Evolutionary conservation across 2,329 filamentous ascomycete species (phyloP).

Genomic region (Trichoderma polysporum): DNA sequence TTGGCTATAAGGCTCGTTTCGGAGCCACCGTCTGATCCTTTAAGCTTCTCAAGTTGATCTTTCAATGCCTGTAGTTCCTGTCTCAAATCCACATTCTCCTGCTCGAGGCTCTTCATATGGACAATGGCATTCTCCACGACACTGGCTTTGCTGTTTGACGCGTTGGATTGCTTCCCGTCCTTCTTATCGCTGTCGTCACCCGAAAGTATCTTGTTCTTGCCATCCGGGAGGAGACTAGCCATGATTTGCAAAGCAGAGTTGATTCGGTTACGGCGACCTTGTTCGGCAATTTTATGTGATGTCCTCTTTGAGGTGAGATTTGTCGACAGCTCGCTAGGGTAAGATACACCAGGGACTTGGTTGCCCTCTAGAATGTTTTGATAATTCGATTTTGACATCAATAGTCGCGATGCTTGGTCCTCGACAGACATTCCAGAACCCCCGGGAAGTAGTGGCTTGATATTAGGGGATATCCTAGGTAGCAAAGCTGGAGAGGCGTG

Average conservation of each 20-base stretch:
- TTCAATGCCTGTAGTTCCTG: constrained; percentile 50
- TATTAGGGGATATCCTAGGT: constrained; percentile 89
- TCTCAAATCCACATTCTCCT: constrained; percentile 68
- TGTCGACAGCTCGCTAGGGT: constrained; percentile 86
- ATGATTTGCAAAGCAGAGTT: constrained; percentile 93
- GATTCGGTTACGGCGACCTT: constrained; percentile 91
- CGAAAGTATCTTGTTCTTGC: constrained; percentile 40
- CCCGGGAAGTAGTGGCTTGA: constrained; percentile 82
- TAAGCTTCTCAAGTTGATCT: constrained; percentile 33
- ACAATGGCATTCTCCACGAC: constrained; percentile 97
- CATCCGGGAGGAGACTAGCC: constrained; percentile 73
- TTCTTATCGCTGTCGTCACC: constrained; percentile 50
- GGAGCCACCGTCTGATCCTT: constrained; percentile 11
- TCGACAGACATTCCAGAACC: constrained; percentile 52
- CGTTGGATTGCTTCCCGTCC: constrained; percentile 47
- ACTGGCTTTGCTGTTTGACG: constrained; percentile 86
- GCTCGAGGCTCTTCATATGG: constrained; percentile 84
- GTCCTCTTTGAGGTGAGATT: constrained; percentile 95
- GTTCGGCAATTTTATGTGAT: constrained; percentile 96
- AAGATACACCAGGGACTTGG: constrained; percentile 82
- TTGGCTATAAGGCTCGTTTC: neutral
- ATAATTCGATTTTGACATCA: constrained; percentile 96
- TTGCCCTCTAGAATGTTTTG: constrained; percentile 96
- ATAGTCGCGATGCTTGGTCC: constrained; percentile 66
- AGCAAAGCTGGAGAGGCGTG: constrained; percentile 84